Base-by-base conservation (phyloP, 2,329 filamentous ascomycete genomes). In the Aspergillus pseudoterreus region DNA sequence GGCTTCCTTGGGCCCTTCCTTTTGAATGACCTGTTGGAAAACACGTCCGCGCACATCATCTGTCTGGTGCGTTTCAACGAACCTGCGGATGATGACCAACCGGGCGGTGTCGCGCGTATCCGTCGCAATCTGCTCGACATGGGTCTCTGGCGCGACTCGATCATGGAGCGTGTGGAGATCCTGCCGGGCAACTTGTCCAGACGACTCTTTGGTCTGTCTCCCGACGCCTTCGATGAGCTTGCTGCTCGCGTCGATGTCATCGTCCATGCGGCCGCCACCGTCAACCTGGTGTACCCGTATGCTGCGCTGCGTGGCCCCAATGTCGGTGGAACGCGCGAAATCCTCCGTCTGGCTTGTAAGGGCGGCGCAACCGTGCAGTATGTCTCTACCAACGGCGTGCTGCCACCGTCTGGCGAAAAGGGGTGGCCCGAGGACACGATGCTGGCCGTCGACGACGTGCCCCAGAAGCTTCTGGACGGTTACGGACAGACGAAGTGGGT, bases 401-500 rank as follows among this genome's bases (percentile, higher is more conserved):
- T 92, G 33, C 87, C 88, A 1, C 82, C 85, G 6, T 88, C 85
- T 0, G 58, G 49, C 6, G 78, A 79, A 4, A 77, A 83, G 36
- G 86, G 87, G 10, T 92, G 87, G 87, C 70, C 81, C 1, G 88
- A 92, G 66, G 81, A 85, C 55, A 75, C 82, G 9, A 84, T 86
- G 72, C 75, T 92, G 14, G 76, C 79, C 27, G 78, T 88, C 4
- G 81, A 86, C 11, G 82, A 85, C 43, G 87, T 91, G 1, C 84
- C 86, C 0, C 80, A 77, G 41, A 86, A 86, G 65, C 74, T 91
- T 4, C 71, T 80, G 1, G 87, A 90, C 61, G 87, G 87, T 1
- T 91, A 91, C 56, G 86, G 87, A 0, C 87, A 90, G 69, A 89
- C 87, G 0, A 91, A 91, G 65, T 91, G 88, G 87, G 87, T 88